Conservation (phyloP, 345 rosid species). For the Eucalyptus pauciflora region DNA sequence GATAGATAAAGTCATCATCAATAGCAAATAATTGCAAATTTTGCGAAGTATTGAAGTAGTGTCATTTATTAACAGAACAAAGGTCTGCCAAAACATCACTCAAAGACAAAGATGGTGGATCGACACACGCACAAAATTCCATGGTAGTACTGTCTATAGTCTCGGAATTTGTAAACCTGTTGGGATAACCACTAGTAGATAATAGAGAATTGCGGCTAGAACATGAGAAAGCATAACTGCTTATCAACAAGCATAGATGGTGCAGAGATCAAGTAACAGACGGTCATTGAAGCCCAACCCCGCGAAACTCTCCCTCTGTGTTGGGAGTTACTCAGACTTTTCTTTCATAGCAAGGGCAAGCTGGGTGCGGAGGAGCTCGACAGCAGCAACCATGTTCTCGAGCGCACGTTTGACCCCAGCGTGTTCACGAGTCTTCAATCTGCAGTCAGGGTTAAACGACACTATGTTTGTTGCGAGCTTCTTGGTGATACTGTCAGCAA, state of each 20-base stretch:
- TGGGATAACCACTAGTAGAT: not conserved
- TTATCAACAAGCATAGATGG: not conserved
- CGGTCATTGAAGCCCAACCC: not conserved
- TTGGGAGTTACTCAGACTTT: too few relatives aligned
- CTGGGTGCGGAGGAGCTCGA: too few relatives aligned
- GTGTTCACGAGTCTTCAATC: too few relatives aligned
- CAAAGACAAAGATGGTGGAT: not conserved
- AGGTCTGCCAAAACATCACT: not conserved
- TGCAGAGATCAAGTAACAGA: not conserved
- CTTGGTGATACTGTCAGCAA: slow-evolving; percentile 82
- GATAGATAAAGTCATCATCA: not conserved
- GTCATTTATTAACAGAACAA: not conserved
- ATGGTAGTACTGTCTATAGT: not conserved
- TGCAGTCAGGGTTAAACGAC: too few relatives aligned
- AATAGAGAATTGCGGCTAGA: not conserved
- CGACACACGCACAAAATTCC: not conserved
- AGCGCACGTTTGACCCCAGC: too few relatives aligned
- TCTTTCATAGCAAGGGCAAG: too few relatives aligned
- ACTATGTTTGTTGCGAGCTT: not conserved
- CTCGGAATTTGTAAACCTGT: not conserved
- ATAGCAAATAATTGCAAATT: not conserved
- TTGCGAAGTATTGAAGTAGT: not conserved
- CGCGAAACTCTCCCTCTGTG: not conserved
- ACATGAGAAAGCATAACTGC: not conserved
- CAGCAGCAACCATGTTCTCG: too few relatives aligned